Evolutionary conservation across 148 eudicot genomes (phyloP).

Genomic region (Rhododendron henanense): DNA sequence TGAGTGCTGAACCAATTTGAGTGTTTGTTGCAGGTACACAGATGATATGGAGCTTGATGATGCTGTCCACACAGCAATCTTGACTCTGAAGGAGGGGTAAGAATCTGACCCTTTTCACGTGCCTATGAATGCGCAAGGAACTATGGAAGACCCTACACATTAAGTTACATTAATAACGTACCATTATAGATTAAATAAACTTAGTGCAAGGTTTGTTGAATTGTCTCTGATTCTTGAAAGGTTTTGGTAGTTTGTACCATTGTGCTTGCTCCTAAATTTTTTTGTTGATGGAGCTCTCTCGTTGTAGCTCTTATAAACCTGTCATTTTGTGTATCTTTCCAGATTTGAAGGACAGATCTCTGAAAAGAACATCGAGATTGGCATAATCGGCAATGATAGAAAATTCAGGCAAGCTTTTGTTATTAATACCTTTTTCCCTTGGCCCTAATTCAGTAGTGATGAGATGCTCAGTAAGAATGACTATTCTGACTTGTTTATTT

Average conservation of each 20-base stretch:
- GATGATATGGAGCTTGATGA: slow-evolving; percentile 99
- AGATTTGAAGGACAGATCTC: slow-evolving; percentile 98
- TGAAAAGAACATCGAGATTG: slow-evolving; percentile 90
- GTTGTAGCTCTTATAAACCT: not conserved
- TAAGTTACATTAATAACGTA: not conserved
- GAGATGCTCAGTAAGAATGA: not conserved
- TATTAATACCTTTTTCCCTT: not conserved
- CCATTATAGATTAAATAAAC: not conserved
- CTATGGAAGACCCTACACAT: not conserved
- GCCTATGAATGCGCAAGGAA: not conserved
- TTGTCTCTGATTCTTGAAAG: too few species aligned
- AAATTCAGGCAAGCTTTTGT: slow-evolving; percentile 59
- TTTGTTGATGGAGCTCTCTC: not conserved
- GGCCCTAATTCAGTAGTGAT: not conserved
- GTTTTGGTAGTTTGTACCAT: too few species aligned
- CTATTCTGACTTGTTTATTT: not conserved
- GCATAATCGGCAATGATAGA: slow-evolving; percentile 74
- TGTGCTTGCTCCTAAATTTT: not conserved
- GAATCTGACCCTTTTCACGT: slow-evolving; percentile 9
- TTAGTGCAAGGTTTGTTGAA: too few species aligned
- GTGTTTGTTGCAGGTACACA: slow-evolving; percentile 59
- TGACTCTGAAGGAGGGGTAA: slow-evolving; percentile 98
- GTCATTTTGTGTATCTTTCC: not conserved
- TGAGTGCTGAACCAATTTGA: not conserved
- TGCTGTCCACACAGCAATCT: slow-evolving; percentile 96